Conservation (phyloP, 2,329 filamentous ascomycete species). For the Ascochyta clinopodiicola region DNA sequence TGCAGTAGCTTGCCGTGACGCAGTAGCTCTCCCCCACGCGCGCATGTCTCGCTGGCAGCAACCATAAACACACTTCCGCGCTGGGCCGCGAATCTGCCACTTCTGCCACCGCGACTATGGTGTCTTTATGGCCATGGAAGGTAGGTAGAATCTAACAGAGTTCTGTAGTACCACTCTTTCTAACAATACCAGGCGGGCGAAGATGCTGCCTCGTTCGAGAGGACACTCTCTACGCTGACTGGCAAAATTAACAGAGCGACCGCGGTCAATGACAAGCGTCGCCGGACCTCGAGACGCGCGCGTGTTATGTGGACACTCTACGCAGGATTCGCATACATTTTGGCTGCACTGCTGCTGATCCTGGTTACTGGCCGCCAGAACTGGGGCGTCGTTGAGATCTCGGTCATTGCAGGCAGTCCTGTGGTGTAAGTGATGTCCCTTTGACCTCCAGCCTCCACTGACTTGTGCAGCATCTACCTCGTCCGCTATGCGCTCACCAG, state of each 20-base stretch:
- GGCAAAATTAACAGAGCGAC: constrained; percentile 80
- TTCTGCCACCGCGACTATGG: constrained; percentile 61
- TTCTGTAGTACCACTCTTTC: not conserved
- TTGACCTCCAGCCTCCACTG: constrained; percentile 10
- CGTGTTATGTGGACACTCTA: constrained; percentile 92
- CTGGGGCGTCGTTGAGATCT: constrained; percentile 79
- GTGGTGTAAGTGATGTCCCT: constrained; percentile 64
- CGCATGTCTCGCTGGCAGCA: constrained; percentile 38
- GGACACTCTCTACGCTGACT: constrained; percentile 81
- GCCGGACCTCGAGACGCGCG: constrained; percentile 75
- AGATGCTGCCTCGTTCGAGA: constrained; percentile 92
- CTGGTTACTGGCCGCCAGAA: constrained; percentile 85
- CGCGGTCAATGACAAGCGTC: constrained; percentile 73
- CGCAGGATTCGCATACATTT: constrained; percentile 85
- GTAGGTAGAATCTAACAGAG: not conserved
- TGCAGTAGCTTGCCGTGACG: constrained; percentile 24
- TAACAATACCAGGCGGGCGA: constrained; percentile 67
- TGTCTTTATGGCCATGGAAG: constrained; percentile 78
- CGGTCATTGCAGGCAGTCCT: constrained; percentile 78
- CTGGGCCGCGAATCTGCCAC: constrained; percentile 35
- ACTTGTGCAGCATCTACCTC: constrained; percentile 72
- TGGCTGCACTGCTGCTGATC: constrained; percentile 80
- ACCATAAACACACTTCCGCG: constrained; percentile 30
- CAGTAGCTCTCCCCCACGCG: constrained; percentile 23
- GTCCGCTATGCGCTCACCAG: constrained; percentile 70